Base-by-base conservation (phyloP, 2,329 filamentous ascomycete species). In the Xylaria multiplex region DNA sequence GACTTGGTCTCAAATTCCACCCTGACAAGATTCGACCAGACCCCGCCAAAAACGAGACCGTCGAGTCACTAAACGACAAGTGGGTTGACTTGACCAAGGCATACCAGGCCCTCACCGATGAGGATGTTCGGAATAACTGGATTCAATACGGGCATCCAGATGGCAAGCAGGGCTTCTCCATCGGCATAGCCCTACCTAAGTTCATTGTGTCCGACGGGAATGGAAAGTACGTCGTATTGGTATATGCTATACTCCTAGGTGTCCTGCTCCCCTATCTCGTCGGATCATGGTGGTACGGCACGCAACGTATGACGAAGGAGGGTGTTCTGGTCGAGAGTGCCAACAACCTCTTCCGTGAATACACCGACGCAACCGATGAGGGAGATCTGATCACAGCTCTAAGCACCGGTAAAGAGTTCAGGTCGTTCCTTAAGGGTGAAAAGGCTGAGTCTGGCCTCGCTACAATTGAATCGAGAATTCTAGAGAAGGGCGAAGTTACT, bases 251-350 rank as follows among this genome's bases (percentile, higher is more conserved):
- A 40, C 86, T 98, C 45, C 89, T 99, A 58, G 96, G 95, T 62
- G 92, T 98, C 68, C 83, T 97, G 66, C 84, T 99, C 59, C 96
- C 96, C 2, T 99, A 96, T 78, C 84, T 96, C 54, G 95, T 99
- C 62, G 96, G 96, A 54, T 93, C 91, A 65, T 99, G 96, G 96
- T 99, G 96, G 96, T 99, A 99, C 77, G 96, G 96, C 67, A 96
- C 93, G 40, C 95, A 97, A 79, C 88, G 90, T 74, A 88, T 92
- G 80, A 98, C 96, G 43, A 96, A 95, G 81, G 96, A 99, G 80
- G 93, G 93, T 72, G 91, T 98, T 30, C 85, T 97, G 62, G 91
- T 97, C 77, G 93, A 96, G 77, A 97, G 92, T 79, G 94, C 96
- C 72, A 96, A 96, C 79, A 94, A 93, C 71, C 87, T 99, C 65